Evolutionary conservation across 768 basidiomycete species (phyloP).

Genomic region (Mycena rosella): DNA sequence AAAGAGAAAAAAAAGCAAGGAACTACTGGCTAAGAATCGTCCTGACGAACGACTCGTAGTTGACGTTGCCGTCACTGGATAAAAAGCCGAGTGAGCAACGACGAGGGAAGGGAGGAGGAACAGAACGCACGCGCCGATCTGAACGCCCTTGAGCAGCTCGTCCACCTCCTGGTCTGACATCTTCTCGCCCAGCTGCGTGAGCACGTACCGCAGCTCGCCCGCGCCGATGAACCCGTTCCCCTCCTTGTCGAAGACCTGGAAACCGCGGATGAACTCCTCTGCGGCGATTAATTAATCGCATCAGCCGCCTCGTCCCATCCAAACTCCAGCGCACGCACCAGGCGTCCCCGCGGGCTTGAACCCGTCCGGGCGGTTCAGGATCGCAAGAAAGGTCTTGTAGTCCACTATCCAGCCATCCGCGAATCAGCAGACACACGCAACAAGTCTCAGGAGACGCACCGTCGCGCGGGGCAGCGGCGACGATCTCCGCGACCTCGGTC

Average conservation of each 20-base stretch:
- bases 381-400: conserved; percentile 90
- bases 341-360: conserved; percentile 98
- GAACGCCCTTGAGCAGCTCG: conserved; percentile 95
- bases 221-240: conserved; percentile 93
- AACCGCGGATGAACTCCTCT: conserved; percentile 99
- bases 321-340: conserved; percentile 60
- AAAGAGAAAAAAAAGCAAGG: too few species aligned
- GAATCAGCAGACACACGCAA: conserved; percentile 41
- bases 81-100: conserved; percentile 25
- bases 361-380: conserved; percentile 95
- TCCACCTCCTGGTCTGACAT: conserved; percentile 99
- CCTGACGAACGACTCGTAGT: conserved; percentile 97
- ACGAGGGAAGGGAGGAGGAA: conserved; percentile 19
- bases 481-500: conserved; percentile 92
- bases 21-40: conserved; percentile 89
- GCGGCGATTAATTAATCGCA: conserved; percentile 17
- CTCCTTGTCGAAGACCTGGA: conserved; percentile 99
- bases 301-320: background rate
- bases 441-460: conserved; percentile 60
- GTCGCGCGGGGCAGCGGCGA: conserved; percentile 78
- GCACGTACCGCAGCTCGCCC: conserved; percentile 91
- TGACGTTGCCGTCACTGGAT: conserved; percentile 94
- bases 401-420: conserved; percentile 65
- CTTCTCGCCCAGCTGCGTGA: conserved; percentile 98
- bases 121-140: conserved; percentile 84